Base-by-base conservation (phyloP, 805 yeast species). In the Candida incommunis region DNA sequence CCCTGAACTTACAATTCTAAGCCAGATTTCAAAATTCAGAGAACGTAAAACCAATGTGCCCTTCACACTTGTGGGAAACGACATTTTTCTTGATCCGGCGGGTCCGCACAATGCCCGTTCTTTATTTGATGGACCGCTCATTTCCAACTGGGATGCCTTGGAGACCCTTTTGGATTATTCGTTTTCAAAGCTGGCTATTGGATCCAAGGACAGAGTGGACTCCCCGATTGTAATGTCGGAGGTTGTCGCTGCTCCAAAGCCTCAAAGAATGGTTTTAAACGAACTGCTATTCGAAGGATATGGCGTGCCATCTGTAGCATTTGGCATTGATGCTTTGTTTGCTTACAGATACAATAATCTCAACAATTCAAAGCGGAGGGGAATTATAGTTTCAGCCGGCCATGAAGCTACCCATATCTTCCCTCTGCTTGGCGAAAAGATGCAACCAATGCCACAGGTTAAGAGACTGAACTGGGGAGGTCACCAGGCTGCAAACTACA, bases 391-490 rank as follows among this genome's bases (percentile, higher is more conserved):
- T 41, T 80, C 84, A 7, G 68, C 86, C 4, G 96, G 95, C 2
- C 72, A 85, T 61, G 92, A 88, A 54, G 74, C 84, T 45, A 82
- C 95, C 0, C 80, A 79, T 56, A 62, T 92, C 0, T 76, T 90
- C 16, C 98, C 98, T 0, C 85, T 90, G 1, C 51, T 84, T 2
- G 58, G 74, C n/a, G 86, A 87, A 0, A 66, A 67, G 45, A n/a
- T n/a, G n/a, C n/a, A n/a, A n/a, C 88, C 94, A 0, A 60, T 85
- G 45, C 65, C 72, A 23, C 80, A 79, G 47, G 67, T 87, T 5
- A 87, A 86, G 55, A 69, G 97, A 55, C 75, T 92, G 31, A 86
- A 85, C 57, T 85, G 92, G 85, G 97, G 97, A 48, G 97, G 96
- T 9, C 74, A 75, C 49, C 82, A 75, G 40, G 72, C 88, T 1